A percentile compares a stretch with the other conserved stretches of the same genome.
These are phyloP conservation scores for Saturnispora bothae DNA, from an alignment of 805 yeast species.

Conservation along the genomic window DNA sequence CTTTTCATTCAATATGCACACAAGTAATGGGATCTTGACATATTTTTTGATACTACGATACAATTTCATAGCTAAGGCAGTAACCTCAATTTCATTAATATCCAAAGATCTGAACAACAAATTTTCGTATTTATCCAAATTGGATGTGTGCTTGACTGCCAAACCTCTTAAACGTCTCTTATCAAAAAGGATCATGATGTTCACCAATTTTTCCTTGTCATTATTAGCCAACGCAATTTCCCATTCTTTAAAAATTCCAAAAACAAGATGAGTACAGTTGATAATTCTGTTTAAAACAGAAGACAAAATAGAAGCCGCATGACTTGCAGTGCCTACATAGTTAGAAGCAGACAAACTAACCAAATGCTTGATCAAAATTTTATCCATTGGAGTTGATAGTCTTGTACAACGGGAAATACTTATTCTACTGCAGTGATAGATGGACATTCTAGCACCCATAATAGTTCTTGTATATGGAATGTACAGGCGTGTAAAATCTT, in stretches of 20 bases:
- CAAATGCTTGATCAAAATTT: slow-evolving; percentile 51
- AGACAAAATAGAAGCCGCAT: slow-evolving; percentile 59
- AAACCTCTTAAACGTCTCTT: slow-evolving; percentile 48
- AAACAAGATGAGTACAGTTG: slow-evolving; percentile 39
- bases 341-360: slow-evolving; percentile 55
- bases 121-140: slow-evolving; percentile 37
- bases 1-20: slow-evolving; percentile 41
- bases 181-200: slow-evolving; percentile 49
- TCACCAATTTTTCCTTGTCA: slow-evolving; percentile 48
- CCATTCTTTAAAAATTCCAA: slow-evolving; percentile 37
- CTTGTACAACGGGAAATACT: slow-evolving; percentile 64
- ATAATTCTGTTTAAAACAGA: slow-evolving; percentile 61
- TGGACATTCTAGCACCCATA: slow-evolving; percentile 62
- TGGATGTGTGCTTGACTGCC: slow-evolving; percentile 45
- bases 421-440: slow-evolving; percentile 67
- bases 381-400: slow-evolving; percentile 57
- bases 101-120: slow-evolving; percentile 44
- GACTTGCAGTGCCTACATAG: slow-evolving; percentile 55
- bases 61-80: slow-evolving; percentile 41
- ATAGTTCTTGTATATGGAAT: slow-evolving; percentile 71
- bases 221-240: slow-evolving; percentile 34
- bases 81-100: slow-evolving; percentile 47
- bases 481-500: slow-evolving; percentile 49
- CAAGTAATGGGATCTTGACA: slow-evolving; percentile 38
- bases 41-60: slow-evolving; percentile 32